phyloP scores from a whole-genome alignment of 495 filamentous ascomycete genomes.

The Glarea lozoyensis region DNA sequence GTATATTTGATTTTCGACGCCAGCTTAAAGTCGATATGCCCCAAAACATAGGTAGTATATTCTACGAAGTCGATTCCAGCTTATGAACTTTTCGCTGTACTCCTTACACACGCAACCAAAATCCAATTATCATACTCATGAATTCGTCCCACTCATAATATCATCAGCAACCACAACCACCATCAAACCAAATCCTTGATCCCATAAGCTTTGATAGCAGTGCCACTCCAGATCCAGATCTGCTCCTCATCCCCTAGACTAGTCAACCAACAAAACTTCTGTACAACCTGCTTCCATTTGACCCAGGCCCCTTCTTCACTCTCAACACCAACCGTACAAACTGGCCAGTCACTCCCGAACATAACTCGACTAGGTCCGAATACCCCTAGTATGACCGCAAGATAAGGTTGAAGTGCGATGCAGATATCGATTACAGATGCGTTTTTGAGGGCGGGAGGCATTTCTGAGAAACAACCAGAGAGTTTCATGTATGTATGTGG shows the following conservation, averaged over 20 bases:
- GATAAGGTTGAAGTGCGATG: slow-evolving; percentile 49
- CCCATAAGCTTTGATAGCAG: slow-evolving; percentile 57
- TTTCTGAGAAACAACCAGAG: slow-evolving; percentile 72
- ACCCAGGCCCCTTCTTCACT: slow-evolving; percentile 36
- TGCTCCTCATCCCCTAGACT: slow-evolving; percentile 46
- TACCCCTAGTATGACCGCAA: slow-evolving; percentile 52
- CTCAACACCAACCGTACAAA: slow-evolving; percentile 45
- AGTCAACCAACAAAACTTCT: slow-evolving; percentile 48
- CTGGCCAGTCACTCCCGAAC: slow-evolving; percentile 88
- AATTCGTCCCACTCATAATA: no score
- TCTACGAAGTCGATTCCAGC: no score
- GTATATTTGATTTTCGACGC: no score
- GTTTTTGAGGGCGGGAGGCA: slow-evolving; percentile 30
- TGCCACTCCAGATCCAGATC: slow-evolving; percentile 57
- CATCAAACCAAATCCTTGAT: slow-evolving; percentile 30
- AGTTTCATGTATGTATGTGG: slow-evolving; percentile 73
- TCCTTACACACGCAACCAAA: no score
- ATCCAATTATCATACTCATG: no score
- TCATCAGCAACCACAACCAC: background rate
- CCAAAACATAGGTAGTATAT: no score
- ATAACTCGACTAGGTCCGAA: slow-evolving; percentile 69
- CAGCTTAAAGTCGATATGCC: no score
- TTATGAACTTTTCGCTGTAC: no score
- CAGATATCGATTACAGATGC: slow-evolving; percentile 37
- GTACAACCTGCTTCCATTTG: slow-evolving; percentile 50